Evolutionary conservation across 2,329 filamentous ascomycete species (phyloP).

Genomic region (Canariomyces notabilis): DNA sequence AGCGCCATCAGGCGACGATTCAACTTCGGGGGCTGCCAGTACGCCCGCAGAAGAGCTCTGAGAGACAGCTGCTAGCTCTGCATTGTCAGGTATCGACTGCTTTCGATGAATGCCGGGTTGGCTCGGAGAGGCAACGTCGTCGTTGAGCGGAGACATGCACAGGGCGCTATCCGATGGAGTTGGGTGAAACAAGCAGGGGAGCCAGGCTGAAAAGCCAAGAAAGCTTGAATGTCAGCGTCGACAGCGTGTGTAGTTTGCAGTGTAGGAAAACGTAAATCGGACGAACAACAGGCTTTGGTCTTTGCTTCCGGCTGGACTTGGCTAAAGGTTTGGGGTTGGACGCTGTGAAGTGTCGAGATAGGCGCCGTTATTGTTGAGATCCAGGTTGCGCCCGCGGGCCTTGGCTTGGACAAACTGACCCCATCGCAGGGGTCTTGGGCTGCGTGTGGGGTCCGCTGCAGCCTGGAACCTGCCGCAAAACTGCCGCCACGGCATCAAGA

Average conservation of each 20-base stretch:
- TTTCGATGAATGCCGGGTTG: slow-evolving; percentile 17
- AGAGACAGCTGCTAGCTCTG: slow-evolving; percentile 10
- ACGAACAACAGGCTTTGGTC: not conserved
- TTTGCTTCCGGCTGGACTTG: not conserved
- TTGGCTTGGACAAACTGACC: not conserved
- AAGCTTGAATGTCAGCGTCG: not conserved
- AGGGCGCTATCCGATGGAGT: not conserved
- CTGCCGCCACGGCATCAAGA: too few relatives aligned
- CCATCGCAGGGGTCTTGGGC: not conserved
- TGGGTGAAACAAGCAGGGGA: not conserved
- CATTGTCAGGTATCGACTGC: slow-evolving; percentile 7
- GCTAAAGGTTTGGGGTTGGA: too few relatives aligned
- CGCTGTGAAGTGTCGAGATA: too few relatives aligned
- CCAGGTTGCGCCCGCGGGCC: not conserved
- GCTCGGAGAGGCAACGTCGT: slow-evolving; percentile 17
- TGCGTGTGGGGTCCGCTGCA: not conserved
- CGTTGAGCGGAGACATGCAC: slow-evolving; percentile 28
- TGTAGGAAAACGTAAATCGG: not conserved
- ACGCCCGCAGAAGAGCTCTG: not conserved
- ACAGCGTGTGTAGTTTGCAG: not conserved
- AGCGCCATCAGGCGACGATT: not conserved
- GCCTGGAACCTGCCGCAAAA: not conserved
- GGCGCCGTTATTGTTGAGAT: not conserved
- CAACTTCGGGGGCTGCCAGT: not conserved
- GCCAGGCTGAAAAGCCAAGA: not conserved